These are phyloP conservation scores for Calonectria crousiana DNA, from an alignment of 2,329 filamentous ascomycete species.

Conservation along the genomic window DNA sequence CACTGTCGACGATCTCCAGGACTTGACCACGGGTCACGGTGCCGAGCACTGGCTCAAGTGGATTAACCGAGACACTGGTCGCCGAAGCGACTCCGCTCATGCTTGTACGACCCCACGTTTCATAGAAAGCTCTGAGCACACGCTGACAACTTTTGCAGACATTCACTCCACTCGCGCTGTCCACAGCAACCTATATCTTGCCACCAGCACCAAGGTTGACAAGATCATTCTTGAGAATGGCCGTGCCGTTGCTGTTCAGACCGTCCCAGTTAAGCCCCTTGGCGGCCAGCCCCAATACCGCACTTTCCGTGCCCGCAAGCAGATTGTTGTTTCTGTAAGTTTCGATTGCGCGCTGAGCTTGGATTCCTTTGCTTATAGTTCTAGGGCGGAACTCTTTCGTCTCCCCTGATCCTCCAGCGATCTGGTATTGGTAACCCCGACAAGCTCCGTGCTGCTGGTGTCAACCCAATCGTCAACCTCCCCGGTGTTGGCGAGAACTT, in stretches of 20 bases:
- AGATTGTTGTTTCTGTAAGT: constrained; percentile 73
- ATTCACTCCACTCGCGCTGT: constrained; percentile 80
- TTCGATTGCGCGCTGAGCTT: neutral
- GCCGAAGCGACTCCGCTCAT: constrained; percentile 23
- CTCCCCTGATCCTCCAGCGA: constrained; percentile 79
- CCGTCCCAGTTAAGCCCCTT: constrained; percentile 77
- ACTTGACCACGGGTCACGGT: constrained; percentile 75
- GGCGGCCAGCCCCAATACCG: constrained; percentile 62
- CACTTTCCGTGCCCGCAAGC: constrained; percentile 77
- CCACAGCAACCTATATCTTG: constrained; percentile 77
- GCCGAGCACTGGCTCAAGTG: constrained; percentile 89
- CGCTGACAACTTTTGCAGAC: constrained; percentile 62
- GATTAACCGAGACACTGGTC: constrained; percentile 74
- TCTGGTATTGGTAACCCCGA: constrained; percentile 79
- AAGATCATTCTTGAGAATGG: constrained; percentile 81
- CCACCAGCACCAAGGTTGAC: constrained; percentile 82
- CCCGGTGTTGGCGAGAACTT: constrained; percentile 82
- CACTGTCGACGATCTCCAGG: constrained; percentile 81
- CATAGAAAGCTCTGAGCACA: neutral
- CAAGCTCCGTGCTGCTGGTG: constrained; percentile 76
- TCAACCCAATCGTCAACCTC: constrained; percentile 77
- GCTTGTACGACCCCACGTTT: constrained; percentile 8
- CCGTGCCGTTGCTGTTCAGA: constrained; percentile 77
- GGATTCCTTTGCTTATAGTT: neutral
- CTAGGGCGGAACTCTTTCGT: constrained; percentile 76